Evolutionary conservation across 2,329 filamentous ascomycete genomes (phyloP), one percentile per base, ranked within the genome.

Genomic region (Colletotrichum sp.): DNA sequence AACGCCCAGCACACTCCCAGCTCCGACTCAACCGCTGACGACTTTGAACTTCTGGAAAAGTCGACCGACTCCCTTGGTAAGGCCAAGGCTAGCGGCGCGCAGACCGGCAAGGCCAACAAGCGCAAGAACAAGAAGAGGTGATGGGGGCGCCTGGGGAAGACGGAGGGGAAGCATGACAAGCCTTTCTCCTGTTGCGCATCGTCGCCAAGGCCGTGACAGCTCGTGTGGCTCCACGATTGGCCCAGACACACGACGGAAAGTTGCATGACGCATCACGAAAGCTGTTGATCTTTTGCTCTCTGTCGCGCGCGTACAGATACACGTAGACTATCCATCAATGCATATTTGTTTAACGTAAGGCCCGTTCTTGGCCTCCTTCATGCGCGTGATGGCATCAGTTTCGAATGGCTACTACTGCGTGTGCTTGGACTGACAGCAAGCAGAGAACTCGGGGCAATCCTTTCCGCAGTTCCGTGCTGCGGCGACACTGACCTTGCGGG

Each of bases 11-110:
- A 84, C 74, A 90, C 90, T 34, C 87, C 90, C 27, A 90, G 87
- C 81, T 90, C 88, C 27, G 91, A 90, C 80, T 92, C 91, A 2
- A 87, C 89, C 25, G 88, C 86, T 71, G 91, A 91, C 69, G 90
- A 92, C 81, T 93, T 91, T 83, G 91, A 93, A 85, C 83, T 93
- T 56, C 84, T 93, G 12, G 91, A 92, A 81, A 92, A 92, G 85
- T 91, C 89, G 79, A 86, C 89, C 25, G 89, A 91, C 77, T 89
- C 89, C 67, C 85, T 91, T 27, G 84, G 83, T 77, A 88, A 88
- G 82, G 86, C 85, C 75, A 91, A 90, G 85, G 80, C 88, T 6
- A 88, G 87, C 22, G 88, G 89, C 62, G 81, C 85, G 43, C 86
- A 89, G 80, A 83, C 85, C 78, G 83, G 82, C 78, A 88, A 86